Conservation (phyloP, 495 filamentous ascomycete species). For the Coniosporium apollinis region DNA sequence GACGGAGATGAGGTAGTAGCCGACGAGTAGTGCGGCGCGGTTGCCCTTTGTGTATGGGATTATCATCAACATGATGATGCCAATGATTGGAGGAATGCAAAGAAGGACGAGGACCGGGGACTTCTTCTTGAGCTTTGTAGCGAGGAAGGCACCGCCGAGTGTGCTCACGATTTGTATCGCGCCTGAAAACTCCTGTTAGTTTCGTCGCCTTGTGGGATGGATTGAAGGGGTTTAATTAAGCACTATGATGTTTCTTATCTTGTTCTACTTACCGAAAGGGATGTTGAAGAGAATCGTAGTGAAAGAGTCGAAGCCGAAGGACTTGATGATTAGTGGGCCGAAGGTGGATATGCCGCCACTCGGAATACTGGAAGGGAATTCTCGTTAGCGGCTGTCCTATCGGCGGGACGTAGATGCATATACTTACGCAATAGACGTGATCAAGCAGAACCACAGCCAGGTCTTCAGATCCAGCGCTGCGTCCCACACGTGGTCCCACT, state of each 20-base stretch:
- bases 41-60: conserved; percentile 29
- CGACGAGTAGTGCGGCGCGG: conserved; percentile 34
- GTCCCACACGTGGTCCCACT: conserved; percentile 46
- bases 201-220: too few species aligned
- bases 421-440: conserved; percentile 31
- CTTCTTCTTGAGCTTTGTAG: conserved; percentile 36
- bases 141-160: conserved; percentile 38
- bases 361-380: conserved; percentile 37
- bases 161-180: conserved; percentile 42
- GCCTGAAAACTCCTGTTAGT: too few species aligned
- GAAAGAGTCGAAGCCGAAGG: conserved; percentile 43
- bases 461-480: conserved; percentile 47
- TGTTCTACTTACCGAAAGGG: conserved; percentile 45
- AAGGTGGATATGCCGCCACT: conserved; percentile 46
- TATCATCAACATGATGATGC: conserved; percentile 36
- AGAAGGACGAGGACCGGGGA: conserved; percentile 37
- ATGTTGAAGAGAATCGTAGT: conserved; percentile 49
- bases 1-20: conserved; percentile 44
- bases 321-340: conserved; percentile 44
- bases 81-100: conserved; percentile 38
- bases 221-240: too few species aligned
- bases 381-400: too few species aligned
- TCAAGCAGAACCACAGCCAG: conserved; percentile 47
- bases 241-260: too few species aligned
- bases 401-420: too few species aligned